These are phyloP conservation scores for Candida tetrigidarum DNA, from an alignment of 1,139 yeast species.

Conservation along the genomic window DNA sequence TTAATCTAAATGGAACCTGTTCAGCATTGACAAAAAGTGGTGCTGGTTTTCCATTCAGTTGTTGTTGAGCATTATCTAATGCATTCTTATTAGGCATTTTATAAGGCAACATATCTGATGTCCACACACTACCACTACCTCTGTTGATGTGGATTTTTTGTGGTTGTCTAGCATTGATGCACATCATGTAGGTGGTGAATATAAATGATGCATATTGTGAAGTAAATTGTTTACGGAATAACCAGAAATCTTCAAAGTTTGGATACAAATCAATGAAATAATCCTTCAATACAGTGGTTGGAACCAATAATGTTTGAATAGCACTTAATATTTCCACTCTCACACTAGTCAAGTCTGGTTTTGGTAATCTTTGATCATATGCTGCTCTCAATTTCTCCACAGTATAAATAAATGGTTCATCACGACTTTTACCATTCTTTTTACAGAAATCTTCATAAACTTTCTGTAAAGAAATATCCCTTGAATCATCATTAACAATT, in stretches of 20 bases:
- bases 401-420: slow-evolving; percentile 88
- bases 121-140: slow-evolving; percentile 88
- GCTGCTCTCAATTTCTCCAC: slow-evolving; percentile 90
- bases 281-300: slow-evolving; percentile 81
- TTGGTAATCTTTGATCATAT: slow-evolving; percentile 88
- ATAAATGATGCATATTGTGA: slow-evolving; percentile 96
- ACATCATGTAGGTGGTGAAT: slow-evolving; percentile 93
- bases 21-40: slow-evolving; percentile 96
- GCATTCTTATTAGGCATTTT: slow-evolving; percentile 68
- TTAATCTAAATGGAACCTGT: slow-evolving; percentile 93
- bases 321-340: slow-evolving; percentile 91
- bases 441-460: slow-evolving; percentile 90
- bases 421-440: slow-evolving; percentile 73
- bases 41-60: slow-evolving; percentile 52
- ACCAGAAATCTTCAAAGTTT: slow-evolving; percentile 93
- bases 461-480: slow-evolving; percentile 80
- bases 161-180: slow-evolving; percentile 92
- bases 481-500: slow-evolving; percentile 81
- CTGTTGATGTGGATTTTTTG: slow-evolving; percentile 86
- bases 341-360: slow-evolving; percentile 87
- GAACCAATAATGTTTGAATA: slow-evolving; percentile 85
- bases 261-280: slow-evolving; percentile 65
- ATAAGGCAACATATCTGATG: slow-evolving; percentile 94
- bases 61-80: slow-evolving; percentile 54
- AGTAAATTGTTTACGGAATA: slow-evolving; percentile 93